Evolutionary conservation across 345 rosid genomes (phyloP).

Genomic region (Salix koriyanagi): DNA sequence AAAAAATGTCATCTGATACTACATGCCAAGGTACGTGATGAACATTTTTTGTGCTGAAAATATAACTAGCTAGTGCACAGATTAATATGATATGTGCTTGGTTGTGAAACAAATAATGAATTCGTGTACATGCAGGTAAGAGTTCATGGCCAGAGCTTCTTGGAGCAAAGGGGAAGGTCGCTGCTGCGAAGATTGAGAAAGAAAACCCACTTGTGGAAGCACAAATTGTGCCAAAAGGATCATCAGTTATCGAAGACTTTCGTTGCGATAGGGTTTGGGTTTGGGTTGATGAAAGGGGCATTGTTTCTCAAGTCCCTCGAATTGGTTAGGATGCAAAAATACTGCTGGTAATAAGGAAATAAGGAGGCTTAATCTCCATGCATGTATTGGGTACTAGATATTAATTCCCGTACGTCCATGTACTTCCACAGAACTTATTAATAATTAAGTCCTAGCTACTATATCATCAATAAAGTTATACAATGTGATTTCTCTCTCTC

Average conservation of each 20-base stretch:
- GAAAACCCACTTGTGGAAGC: constrained; percentile 14
- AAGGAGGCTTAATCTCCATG: neutral
- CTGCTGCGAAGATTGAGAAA: constrained; percentile 13
- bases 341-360: neutral
- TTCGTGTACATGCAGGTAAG: constrained; percentile 11
- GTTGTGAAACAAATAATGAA: neutral
- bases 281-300: neutral
- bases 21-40: neutral
- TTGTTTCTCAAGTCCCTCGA: neutral
- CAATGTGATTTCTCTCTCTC: neutral
- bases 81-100: neutral
- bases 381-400: neutral
- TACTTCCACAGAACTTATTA: too few relatives aligned
- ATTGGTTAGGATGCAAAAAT: neutral
- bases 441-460: neutral
- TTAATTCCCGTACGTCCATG: too few relatives aligned
- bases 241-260: neutral
- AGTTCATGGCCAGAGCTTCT: constrained; percentile 23
- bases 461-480: neutral
- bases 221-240: neutral
- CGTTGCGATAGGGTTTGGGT: constrained; percentile 14
- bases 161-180: neutral
- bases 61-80: too few relatives aligned
- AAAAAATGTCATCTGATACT: neutral
- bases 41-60: neutral